Evolutionary conservation across 768 basidiomycete genomes (phyloP).

Genomic region (Hericium rajendrae): DNA sequence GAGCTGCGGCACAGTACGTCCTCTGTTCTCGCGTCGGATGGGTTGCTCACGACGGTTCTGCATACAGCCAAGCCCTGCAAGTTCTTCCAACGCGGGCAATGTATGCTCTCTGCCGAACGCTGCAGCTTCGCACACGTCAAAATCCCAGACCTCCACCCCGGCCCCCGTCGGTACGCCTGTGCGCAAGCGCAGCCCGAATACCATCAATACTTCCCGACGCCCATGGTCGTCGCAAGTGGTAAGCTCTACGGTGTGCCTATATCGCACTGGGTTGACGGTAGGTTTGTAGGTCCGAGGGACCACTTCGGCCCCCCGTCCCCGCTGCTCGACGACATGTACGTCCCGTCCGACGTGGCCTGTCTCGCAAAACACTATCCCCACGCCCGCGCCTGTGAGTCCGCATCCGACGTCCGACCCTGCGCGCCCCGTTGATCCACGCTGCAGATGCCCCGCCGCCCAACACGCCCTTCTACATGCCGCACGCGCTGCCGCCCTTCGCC

Average conservation of each 20-base stretch:
- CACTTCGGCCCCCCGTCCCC: neutral
- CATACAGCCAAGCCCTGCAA: slow-evolving; percentile 11
- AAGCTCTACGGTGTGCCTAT: neutral
- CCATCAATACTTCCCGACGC: no score
- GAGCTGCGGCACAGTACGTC: slow-evolving; percentile 11
- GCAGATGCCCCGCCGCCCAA: neutral
- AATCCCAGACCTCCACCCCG: slow-evolving; percentile 1
- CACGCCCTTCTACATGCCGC: neutral
- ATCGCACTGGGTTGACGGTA: no score
- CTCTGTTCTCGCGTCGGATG: neutral
- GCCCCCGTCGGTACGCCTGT: no score
- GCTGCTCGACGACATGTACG: neutral
- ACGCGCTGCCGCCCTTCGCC: neutral
- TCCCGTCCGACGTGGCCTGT: neutral
- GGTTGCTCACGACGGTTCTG: neutral
- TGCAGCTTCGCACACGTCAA: slow-evolving; percentile 15
- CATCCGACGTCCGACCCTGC: neutral
- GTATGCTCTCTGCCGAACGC: slow-evolving; percentile 11
- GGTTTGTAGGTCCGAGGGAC: no score
- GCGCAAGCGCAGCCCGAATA: no score
- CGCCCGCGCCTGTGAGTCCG: slow-evolving; percentile 3
- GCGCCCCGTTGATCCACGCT: neutral
- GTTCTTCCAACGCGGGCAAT: slow-evolving; percentile 10
- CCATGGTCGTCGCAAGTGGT: neutral
- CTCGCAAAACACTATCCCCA: neutral